A percentile compares a stretch with the other conserved stretches of the same genome.
phyloP scores from a whole-genome alignment of 176 grass and related monocot genomes.

The Sorghum bicolor region Sorghum_bicolor_NCBIv3 NC_012876.2:63942001-63942500 shows the following conservation, averaged over 20 bases:
- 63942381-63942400: not conserved
- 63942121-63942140: conserved; percentile 83
- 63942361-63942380: not conserved
- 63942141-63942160: conserved; percentile 82
- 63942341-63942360: conserved; percentile 5
- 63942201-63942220: conserved; percentile 74
- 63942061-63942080: conserved; percentile 95
- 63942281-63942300: not conserved
- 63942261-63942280: not conserved
- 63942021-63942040: conserved; percentile 90
- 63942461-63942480: not conserved
- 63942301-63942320: conserved; percentile 16
- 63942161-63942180: conserved; percentile 94
- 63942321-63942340: not conserved
- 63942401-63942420: not conserved
- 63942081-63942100: conserved; percentile 68
- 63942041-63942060: conserved; percentile 87
- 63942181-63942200: conserved; percentile 86
- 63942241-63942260: conserved; percentile 65
- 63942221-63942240: conserved; percentile 69
- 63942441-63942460: not conserved
- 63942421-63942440: not conserved
- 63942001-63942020: conserved; percentile 89
- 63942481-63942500: not conserved
- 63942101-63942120: conserved; percentile 66